These are phyloP conservation scores for Vigna radiata DNA, from an alignment of 306 rosid species.

Conservation along the genomic window DNA sequence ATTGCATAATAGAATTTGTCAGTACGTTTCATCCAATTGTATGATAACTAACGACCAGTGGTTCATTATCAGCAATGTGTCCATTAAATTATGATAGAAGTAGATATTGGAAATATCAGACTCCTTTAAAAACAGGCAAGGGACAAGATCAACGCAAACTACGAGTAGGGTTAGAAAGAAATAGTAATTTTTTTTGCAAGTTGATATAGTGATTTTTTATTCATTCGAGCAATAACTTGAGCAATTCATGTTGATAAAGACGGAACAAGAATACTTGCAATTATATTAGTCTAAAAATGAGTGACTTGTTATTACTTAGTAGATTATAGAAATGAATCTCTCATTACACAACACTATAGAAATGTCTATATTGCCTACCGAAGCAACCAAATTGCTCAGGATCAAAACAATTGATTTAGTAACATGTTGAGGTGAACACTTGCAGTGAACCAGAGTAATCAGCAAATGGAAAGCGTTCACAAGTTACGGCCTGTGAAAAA, in stretches of 20 bases:
- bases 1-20: not conserved
- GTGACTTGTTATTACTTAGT: not conserved
- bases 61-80: no score
- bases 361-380: conserved; percentile 1
- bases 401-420: conserved; percentile 29
- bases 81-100: no score
- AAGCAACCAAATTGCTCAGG: conserved; percentile 14
- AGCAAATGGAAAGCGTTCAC: conserved; percentile 34
- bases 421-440: conserved; percentile 28
- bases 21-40: conserved; percentile 4
- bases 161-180: no score
- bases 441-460: conserved; percentile 33
- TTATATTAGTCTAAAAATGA: not conserved
- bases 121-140: no score
- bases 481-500: conserved; percentile 1
- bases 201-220: no score
- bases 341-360: conserved; percentile 10
- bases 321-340: conserved; percentile 14
- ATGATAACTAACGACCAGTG: no score
- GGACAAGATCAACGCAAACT: no score
- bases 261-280: no score
- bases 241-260: no score
- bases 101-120: no score
- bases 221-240: no score
- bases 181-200: no score